phyloP scores from a whole-genome alignment of 1,284 basidiomycete genomes.

The Ceratobasidium sp. region DNA sequence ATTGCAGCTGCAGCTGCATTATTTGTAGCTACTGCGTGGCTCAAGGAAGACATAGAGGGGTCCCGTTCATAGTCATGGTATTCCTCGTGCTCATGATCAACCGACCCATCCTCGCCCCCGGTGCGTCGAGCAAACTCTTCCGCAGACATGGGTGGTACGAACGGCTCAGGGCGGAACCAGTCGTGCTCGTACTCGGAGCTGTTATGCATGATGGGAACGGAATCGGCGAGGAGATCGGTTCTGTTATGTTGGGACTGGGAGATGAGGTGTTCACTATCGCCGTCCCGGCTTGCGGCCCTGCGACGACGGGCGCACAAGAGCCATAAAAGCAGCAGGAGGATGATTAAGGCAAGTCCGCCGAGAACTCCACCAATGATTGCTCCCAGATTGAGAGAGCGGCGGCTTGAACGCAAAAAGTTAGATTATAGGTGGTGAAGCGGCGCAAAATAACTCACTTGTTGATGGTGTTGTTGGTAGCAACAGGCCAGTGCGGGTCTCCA shows the following conservation, averaged over 20 bases:
- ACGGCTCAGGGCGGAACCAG: conserved; percentile 38
- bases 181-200: not conserved
- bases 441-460: conserved; percentile 15
- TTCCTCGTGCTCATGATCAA: conserved; percentile 4
- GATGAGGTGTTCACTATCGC: conserved; percentile 22
- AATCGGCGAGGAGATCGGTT: conserved; percentile 36
- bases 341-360: conserved; percentile 68
- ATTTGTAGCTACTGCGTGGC: conserved; percentile 18
- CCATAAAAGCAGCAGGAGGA: conserved; percentile 61
- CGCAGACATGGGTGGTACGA: conserved; percentile 28
- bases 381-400: conserved; percentile 64
- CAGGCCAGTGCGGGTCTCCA: conserved; percentile 11
- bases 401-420: not conserved
- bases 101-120: not conserved
- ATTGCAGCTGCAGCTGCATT: conserved; percentile 26
- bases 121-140: conserved; percentile 35
- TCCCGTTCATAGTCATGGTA: conserved; percentile 1
- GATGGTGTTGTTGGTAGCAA: not conserved
- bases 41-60: conserved; percentile 24
- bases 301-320: conserved; percentile 70
- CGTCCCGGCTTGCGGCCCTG: conserved; percentile 51
- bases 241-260: conserved; percentile 11
- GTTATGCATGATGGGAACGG: conserved; percentile 13
- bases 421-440: not conserved
- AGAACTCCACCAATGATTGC: conserved; percentile 79